Base-by-base conservation (phyloP, 163 green algal species). In the Scenedesmus sp. region DNA sequence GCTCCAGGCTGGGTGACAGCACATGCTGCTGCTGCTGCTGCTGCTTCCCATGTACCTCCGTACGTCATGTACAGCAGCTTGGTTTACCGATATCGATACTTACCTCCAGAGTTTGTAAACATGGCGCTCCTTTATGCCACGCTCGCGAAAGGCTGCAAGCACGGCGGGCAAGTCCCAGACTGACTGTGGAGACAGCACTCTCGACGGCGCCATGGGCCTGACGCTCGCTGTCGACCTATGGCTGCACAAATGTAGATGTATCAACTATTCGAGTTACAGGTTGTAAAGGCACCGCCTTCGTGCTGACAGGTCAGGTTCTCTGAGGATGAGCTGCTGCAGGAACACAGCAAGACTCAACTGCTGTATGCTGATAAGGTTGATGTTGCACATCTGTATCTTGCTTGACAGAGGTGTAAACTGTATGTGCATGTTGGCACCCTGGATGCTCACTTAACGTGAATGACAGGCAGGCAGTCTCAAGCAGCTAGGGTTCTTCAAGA, bases 131-230 rank as follows among this genome's bases (percentile, higher is more conserved):
- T 97, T 97, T 26, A 97, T 92, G 2, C 92, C 93, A 1, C 88
- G 82, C 52, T 95, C 94, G 26, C 87, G 54, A 60, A 98, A 98
- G 0, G 96, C 96, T 4, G 86, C 66, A 16, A 86, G 60, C 4
- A 98, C 87, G 0, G 92, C 90, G 0, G 62, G 81, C 15, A 86
- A 64, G 46, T 98, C 95, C 96, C 96, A 98, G 2, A 98, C 91
- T 0, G 91, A 95, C 55, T 96, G 64, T 1, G 94, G 95, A 3
- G 12, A 90, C 2, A 97, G 82, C 3, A 89, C 66, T 3, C 96
- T 84, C 34, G 91, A 93, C 18, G 86, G 86, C 54, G 55, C 23
- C 70, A 91, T 84, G 4, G 0, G 9, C 15, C 12, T 12, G 4
- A 79, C 12, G 70, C 23, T 73, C 20, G 64, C 12, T 23, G 18